Evolutionary conservation across 2,329 filamentous ascomycete species (phyloP).

Genomic region (Diplodia seriata): DNA sequence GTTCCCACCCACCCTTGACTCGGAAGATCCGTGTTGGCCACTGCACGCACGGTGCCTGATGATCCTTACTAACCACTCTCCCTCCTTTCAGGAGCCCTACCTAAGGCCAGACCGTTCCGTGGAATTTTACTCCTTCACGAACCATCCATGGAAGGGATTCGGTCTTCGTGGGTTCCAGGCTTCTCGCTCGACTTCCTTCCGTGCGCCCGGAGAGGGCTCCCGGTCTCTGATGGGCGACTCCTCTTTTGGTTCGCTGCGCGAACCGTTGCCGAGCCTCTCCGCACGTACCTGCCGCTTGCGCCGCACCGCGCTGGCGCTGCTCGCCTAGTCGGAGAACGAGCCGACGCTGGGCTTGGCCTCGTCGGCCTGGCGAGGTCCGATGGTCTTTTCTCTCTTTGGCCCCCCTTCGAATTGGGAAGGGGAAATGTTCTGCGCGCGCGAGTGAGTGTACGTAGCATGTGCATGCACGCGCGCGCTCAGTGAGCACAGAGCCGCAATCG

Average conservation of each 20-base stretch:
- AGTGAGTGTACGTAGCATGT: background rate
- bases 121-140: background rate
- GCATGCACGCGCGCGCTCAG: background rate
- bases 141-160: background rate
- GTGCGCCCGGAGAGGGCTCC: background rate
- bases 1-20: slow-evolving; percentile 13
- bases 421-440: background rate
- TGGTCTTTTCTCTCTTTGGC: background rate
- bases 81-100: slow-evolving; percentile 11
- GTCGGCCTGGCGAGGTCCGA: background rate
- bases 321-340: slow-evolving; percentile 3
- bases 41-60: slow-evolving; percentile 22
- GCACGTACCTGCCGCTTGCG: slow-evolving; percentile 7
- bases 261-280: slow-evolving; percentile 9
- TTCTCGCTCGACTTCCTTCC: background rate
- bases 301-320: background rate
- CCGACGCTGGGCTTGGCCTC: slow-evolving; percentile 3
- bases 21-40: slow-evolving; percentile 22
- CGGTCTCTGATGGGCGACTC: background rate
- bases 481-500: slow-evolving; percentile 14
- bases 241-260: no score
- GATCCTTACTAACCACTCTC: slow-evolving; percentile 13
- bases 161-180: background rate
- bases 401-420: background rate
- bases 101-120: slow-evolving; percentile 7